A percentile compares a stretch with the other conserved stretches of the same genome.
phyloP scores from a whole-genome alignment of 257 asterid genomes.

The Solanum arcanum region DNA sequence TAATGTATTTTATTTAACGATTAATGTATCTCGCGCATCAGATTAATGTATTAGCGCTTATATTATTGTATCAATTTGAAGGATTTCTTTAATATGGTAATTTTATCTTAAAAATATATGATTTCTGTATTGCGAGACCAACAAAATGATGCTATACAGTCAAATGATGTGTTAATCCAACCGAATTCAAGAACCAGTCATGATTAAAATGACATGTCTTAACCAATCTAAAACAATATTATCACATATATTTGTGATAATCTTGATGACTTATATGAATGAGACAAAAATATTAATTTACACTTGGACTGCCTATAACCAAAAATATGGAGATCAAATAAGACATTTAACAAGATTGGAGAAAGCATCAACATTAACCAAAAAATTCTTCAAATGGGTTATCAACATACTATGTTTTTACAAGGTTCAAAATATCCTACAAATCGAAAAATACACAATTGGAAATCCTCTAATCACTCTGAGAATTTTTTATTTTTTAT shows the following conservation, averaged over 20 bases:
- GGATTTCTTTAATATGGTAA: too few species aligned
- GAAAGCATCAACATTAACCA: background rate
- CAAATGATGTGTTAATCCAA: background rate
- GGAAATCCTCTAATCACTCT: too few species aligned
- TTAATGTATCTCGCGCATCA: too few species aligned
- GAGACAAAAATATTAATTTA: background rate
- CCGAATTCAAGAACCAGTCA: background rate
- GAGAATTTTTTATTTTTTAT: too few species aligned
- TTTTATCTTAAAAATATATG: too few species aligned
- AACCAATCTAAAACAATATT: too few species aligned
- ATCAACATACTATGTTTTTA: background rate
- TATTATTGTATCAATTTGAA: too few species aligned
- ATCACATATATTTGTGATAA: background rate
- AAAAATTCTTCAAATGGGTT: background rate
- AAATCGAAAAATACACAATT: too few species aligned
- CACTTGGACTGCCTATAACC: background rate
- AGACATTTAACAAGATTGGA: background rate
- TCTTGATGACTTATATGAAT: background rate
- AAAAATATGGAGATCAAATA: background rate
- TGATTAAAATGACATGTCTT: background rate
- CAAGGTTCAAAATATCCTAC: background rate
- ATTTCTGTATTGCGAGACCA: background rate
- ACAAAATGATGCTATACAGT: too few species aligned
- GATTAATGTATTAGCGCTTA: too few species aligned
- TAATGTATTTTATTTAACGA: too few species aligned